Base-by-base conservation (phyloP, 2,329 filamentous ascomycete species). In the Diaporthe humulicola region DNA sequence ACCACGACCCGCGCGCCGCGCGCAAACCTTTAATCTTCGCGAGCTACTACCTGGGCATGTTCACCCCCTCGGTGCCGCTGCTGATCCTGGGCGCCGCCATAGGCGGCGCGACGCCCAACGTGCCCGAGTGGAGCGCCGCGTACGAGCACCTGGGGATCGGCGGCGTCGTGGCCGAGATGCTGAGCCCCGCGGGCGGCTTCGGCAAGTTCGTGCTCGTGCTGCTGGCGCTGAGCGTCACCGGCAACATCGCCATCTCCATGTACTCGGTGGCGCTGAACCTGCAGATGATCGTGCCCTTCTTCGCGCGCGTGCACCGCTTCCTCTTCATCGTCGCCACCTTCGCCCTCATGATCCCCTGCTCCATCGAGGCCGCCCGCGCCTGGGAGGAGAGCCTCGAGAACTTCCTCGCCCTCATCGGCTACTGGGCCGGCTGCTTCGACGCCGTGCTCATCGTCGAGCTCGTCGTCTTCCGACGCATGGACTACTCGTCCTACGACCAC, bases 381-480 rank as follows among this genome's bases (percentile, higher is more conserved):
- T 92, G 92, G 83, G 90, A 92, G 80, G 81, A 85, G 75, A 90
- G 87, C 77, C 83, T 92, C 36, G 85, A 88, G 78, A 90, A 91
- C 78, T 90, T 91, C 76, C 82, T 91, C 56, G 85, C 88, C 0
- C 81, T 91, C 10, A 90, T 91, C 73, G 89, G 87, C 4, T 91
- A 91, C 81, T 91, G 89, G 89, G 89, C 88, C 0, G 88, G 88
- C 0, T 87, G 88, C 2, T 91, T 88, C 69, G 84, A 88, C 12
- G 86, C 86, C 12, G 88, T 91, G 36, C 79, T 90, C 71, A 81
- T 85, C 17, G 80, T 83, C 3, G 88, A 90, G 80, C 83, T 89
- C 75, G 78, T 89, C 17, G 81, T 88, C 8, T 88, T 90, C 78
- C 86, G 88, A 17, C 81, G 82, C 25, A 81, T 85, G 71, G 81